A percentile compares a stretch with the other conserved stretches of the same genome.
Conservation (phyloP, 2,329 filamentous ascomycete genomes). For the Cladosporium halotolerans region DNA sequence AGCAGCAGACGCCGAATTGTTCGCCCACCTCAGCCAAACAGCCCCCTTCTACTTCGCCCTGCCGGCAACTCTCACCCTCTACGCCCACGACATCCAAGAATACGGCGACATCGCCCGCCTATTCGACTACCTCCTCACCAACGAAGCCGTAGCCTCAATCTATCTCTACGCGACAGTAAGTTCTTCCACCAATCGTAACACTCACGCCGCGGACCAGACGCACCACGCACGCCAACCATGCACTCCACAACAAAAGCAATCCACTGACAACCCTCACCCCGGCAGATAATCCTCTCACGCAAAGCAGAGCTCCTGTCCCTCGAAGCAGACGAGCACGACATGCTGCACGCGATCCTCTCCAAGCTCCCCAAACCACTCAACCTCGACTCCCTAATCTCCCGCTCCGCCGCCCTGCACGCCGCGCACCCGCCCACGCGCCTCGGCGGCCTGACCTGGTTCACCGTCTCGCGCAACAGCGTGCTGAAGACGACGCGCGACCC, state of each 20-base stretch:
- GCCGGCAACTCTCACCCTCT: conserved; percentile 89
- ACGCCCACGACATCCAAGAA: conserved; percentile 88
- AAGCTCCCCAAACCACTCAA: conserved; percentile 78
- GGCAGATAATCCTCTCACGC: conserved; percentile 68
- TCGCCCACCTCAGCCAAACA: conserved; percentile 49
- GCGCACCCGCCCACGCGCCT: conserved; percentile 66
- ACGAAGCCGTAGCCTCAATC: conserved; percentile 78
- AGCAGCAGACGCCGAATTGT: conserved; percentile 64
- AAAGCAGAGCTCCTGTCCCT: conserved; percentile 80
- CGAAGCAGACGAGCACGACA: conserved; percentile 77
- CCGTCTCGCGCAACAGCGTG: conserved; percentile 69
- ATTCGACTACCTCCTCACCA: conserved; percentile 85
- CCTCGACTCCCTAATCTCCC: conserved; percentile 67
- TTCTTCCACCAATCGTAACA: conserved; percentile 3
- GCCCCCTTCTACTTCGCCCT: conserved; percentile 83
- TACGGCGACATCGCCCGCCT: conserved; percentile 83
- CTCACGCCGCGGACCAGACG: no score
- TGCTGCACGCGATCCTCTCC: conserved; percentile 81
- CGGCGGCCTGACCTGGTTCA: conserved; percentile 57
- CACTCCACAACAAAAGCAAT: no score
- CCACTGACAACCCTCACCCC: not conserved
- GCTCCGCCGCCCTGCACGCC: conserved; percentile 58
- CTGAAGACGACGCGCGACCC: conserved; percentile 70
- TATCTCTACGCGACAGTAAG: conserved; percentile 73
- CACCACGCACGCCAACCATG: no score